These are phyloP conservation scores for Phyllosticta ampelicida DNA, from an alignment of 2,329 filamentous ascomycete genomes.

Conservation along the genomic window DNA sequence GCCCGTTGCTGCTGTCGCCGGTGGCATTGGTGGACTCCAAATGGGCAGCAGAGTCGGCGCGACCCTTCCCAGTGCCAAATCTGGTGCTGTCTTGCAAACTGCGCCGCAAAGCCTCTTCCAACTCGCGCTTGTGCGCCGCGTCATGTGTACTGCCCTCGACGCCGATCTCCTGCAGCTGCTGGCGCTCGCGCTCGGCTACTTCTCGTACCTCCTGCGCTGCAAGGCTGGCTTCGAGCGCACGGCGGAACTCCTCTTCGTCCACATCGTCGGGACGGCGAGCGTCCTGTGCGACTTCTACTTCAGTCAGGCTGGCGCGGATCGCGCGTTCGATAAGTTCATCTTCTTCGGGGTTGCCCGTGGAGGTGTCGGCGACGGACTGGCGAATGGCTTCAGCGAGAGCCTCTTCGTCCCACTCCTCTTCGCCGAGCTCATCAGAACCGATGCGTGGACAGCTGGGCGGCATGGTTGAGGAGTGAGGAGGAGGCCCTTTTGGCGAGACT, in stretches of 20 bases:
- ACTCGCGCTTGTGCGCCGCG: conserved; percentile 19
- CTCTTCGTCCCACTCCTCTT: conserved; percentile 22
- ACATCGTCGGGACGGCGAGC: conserved; percentile 21
- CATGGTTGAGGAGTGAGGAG: not conserved
- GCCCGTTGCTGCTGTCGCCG: not conserved
- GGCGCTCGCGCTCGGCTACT: not conserved
- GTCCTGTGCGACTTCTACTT: conserved; percentile 34
- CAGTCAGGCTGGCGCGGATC: conserved; percentile 59
- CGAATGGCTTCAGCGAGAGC: conserved; percentile 61
- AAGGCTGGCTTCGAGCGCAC: conserved; percentile 37
- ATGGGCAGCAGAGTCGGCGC: not conserved
- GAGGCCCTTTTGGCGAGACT: not conserved
- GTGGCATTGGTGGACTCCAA: not conserved
- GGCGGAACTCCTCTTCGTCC: conserved; percentile 36
- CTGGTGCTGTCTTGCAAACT: conserved; percentile 31
- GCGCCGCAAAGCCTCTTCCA: conserved; percentile 35
- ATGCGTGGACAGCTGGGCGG: not conserved
- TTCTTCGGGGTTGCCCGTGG: conserved; percentile 56
- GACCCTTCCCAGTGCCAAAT: conserved; percentile 14
- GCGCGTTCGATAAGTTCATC: conserved; percentile 62
- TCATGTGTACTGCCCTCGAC: conserved; percentile 17
- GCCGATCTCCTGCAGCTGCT: not conserved
- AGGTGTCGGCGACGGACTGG: conserved; percentile 53
- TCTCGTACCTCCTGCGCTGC: not conserved
- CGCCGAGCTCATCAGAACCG: not conserved